Conservation (phyloP, 805 yeast species). For the Pichia nanzhaoensis region DNA sequence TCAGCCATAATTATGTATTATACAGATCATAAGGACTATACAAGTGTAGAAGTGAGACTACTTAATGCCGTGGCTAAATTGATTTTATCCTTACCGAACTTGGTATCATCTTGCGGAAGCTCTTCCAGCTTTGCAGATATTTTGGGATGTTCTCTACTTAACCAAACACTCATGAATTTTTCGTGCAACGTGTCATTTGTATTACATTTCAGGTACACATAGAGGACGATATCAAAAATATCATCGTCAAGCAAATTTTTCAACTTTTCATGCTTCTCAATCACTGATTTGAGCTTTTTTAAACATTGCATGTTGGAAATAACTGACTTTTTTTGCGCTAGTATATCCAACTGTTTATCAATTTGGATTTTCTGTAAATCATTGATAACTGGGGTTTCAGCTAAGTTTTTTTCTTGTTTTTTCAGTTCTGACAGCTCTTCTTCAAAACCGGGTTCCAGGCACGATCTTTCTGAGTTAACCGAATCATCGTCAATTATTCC, state of each 20-base stretch:
- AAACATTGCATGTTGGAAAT: conserved; percentile 28
- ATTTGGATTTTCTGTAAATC: conserved; percentile 24
- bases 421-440: conserved; percentile 20
- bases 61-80: background rate
- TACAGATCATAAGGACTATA: background rate
- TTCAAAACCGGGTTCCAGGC: background rate
- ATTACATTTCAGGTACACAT: conserved; percentile 31
- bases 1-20: too few species aligned
- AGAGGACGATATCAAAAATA: conserved; percentile 34
- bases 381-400: conserved; percentile 25
- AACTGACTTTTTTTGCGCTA: conserved; percentile 24
- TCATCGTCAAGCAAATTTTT: conserved; percentile 5
- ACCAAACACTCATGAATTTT: conserved; percentile 32
- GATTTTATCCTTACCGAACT: background rate
- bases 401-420: conserved; percentile 21
- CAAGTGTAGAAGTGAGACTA: background rate
- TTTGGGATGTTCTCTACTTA: conserved; percentile 29
- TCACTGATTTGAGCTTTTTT: conserved; percentile 16
- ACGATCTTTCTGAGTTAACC: conserved; percentile 22
- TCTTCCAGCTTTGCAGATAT: conserved; percentile 13
- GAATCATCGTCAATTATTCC: conserved; percentile 31
- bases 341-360: conserved; percentile 18
- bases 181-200: conserved; percentile 33
- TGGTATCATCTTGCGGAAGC: background rate
- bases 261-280: conserved; percentile 8